Evolutionary conservation across 768 basidiomycete species (phyloP).

Genomic region (Roridomyces roridus): DNA sequence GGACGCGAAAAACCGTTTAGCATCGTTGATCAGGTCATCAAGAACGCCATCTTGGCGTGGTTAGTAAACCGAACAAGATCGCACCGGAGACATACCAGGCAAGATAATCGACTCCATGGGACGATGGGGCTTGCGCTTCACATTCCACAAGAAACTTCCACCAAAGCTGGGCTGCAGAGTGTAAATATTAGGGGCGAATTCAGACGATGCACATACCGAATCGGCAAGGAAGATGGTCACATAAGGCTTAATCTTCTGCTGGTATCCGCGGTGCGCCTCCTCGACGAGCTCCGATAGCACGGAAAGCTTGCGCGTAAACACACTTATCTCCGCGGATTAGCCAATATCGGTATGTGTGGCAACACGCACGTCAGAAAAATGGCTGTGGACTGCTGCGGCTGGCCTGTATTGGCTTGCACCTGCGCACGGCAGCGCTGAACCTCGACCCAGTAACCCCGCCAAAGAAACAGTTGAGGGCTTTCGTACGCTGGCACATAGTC

Average conservation of each 20-base stretch:
- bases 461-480: constrained; percentile 46
- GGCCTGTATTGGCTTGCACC: constrained; percentile 18
- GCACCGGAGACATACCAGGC: constrained; percentile 17
- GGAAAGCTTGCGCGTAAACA: constrained; percentile 47
- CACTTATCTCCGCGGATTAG: constrained; percentile 27
- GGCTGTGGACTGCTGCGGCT: constrained; percentile 24
- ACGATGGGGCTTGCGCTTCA: constrained; percentile 55
- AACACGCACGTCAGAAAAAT: constrained; percentile 39
- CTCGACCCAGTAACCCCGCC: constrained; percentile 49
- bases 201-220: constrained; percentile 28
- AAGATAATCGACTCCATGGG: constrained; percentile 39
- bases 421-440: constrained; percentile 37
- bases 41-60: constrained; percentile 53
- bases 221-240: constrained; percentile 44
- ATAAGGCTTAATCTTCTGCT: constrained; percentile 39
- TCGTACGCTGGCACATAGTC: constrained; percentile 50
- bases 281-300: constrained; percentile 43
- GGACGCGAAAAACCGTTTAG: constrained; percentile 57
- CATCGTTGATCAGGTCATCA: constrained; percentile 55
- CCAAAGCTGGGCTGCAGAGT: constrained; percentile 44
- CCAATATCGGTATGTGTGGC: not conserved
- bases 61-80: no score
- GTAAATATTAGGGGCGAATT: not conserved
- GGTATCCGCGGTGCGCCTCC: constrained; percentile 42
- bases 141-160: constrained; percentile 47